These are phyloP conservation scores for Corynascus novoguineensis DNA, from an alignment of 495 filamentous ascomycete species.

Conservation along the genomic window DNA sequence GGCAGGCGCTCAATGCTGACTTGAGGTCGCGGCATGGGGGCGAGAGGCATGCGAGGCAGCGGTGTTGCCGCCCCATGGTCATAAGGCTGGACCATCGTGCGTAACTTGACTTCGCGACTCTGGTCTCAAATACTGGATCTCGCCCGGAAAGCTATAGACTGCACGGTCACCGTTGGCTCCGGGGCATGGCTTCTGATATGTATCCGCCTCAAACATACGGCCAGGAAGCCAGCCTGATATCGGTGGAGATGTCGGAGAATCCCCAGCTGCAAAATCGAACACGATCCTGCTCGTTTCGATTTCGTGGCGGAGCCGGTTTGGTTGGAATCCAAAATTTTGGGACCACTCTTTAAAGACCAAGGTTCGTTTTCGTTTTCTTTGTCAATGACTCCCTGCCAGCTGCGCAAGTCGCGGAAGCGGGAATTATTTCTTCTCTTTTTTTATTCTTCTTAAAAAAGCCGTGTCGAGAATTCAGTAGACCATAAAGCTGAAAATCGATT, in stretches of 20 bases:
- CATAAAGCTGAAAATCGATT: not conserved
- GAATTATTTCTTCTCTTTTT: no score
- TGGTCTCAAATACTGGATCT: not conserved
- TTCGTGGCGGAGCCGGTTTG: not conserved
- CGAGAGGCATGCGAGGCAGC: constrained; percentile 31
- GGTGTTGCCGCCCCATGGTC: constrained; percentile 28
- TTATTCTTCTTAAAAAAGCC: no score
- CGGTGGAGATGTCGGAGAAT: not conserved
- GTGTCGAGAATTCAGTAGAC: not conserved
- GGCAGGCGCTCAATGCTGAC: constrained; percentile 81
- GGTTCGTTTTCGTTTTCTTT: not conserved
- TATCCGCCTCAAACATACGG: not conserved
- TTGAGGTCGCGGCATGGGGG: constrained; percentile 65
- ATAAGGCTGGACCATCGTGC: constrained; percentile 24
- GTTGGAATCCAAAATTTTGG: not conserved
- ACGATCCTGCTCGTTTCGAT: not conserved
- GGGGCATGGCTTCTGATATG: constrained; percentile 13
- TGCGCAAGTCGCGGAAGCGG: not conserved
- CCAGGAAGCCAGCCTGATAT: not conserved
- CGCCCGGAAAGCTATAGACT: constrained; percentile 1
- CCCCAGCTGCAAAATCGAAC: not conserved
- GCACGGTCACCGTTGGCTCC: constrained; percentile 5
- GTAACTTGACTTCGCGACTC: not conserved
- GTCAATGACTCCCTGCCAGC: not conserved
- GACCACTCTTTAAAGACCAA: not conserved